Base-by-base conservation (phyloP, 768 basidiomycete species). In the Rhizopogon sp. region DNA sequence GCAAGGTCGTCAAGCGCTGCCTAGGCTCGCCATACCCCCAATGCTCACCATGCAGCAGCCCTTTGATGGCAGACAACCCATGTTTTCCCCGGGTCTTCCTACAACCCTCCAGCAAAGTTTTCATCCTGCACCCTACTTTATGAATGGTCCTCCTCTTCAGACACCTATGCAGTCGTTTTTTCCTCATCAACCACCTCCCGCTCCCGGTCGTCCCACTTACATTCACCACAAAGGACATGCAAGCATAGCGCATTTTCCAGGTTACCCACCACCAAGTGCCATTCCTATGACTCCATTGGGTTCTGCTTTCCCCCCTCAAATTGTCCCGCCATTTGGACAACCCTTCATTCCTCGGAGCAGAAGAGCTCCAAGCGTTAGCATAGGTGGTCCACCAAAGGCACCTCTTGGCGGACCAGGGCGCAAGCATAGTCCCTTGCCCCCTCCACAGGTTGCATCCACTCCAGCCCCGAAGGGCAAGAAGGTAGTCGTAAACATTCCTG, bases 361-460 rank as follows among this genome's bases (percentile, higher is more conserved):
- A 66, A 78, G 88, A 42, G 81, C 88, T 54, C 79, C 78, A 14
- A 81, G 79, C 58, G 58, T 87, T 43, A 89, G 85, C 65, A 81
- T 88, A 41, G 91, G 91, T 11, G 91, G 91, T 6, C 91, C 91
- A n/a, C 91, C 91, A 8, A 93, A 93, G 67, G 91, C 91, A 1
- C 79, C 83, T 0, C 72, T 93, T 2, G 91, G 91, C 16, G 91
- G 91, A 0, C 90, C 87, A 11, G 80, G 83, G 43, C 80, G 87
- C 43, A 93, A 88, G 71, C 76, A 84, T 50, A 88, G 84, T 67
- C 88, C 89, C 10, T 70, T 87, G 56, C 76, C 82, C 9, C 64
- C 66, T 13, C 54, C 60, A 9, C 65, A 68, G 10, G 64, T 66
- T 13, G 70, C 28, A 57, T 69, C 47, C 42, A 44, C 70, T 1